phyloP scores from a whole-genome alignment of 176 grass and related monocot genomes.

The Otatea glauca region DNA sequence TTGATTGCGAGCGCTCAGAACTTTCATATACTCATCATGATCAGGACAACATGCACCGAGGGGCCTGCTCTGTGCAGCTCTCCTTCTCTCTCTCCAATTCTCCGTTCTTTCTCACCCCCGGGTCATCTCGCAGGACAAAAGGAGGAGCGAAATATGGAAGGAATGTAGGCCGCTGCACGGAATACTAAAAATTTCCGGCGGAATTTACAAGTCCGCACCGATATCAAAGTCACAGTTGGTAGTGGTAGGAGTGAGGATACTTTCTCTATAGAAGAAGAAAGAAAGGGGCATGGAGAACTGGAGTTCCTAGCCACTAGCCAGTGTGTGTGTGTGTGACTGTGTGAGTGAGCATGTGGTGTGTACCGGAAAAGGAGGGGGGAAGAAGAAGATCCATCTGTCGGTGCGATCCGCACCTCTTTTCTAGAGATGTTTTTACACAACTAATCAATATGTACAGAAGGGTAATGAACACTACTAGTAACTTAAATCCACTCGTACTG shows the following conservation, averaged over 20 bases:
- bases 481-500: conserved; percentile 12
- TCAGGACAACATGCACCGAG: conserved; percentile 47
- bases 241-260: not conserved
- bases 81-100: not conserved
- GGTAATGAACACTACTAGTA: not conserved
- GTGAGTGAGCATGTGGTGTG: conserved; percentile 18
- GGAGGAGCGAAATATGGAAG: conserved; percentile 45
- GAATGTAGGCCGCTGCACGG: conserved; percentile 51
- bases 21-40: conserved; percentile 67
- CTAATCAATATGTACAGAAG: not conserved
- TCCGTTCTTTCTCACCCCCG: not conserved
- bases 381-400: not conserved
- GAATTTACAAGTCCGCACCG: conserved; percentile 42
- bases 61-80: not conserved
- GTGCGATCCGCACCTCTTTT: conserved; percentile 20
- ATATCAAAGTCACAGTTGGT: conserved; percentile 9
- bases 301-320: not conserved
- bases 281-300: not conserved
- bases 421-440: not conserved
- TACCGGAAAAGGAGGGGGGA: not conserved
- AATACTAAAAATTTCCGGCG: conserved; percentile 28
- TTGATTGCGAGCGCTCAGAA: conserved; percentile 63
- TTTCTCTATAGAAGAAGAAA: not conserved
- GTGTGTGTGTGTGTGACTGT: not conserved
- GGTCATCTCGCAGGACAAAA: conserved; percentile 36